Evolutionary conservation across 306 rosid species (phyloP).

Genomic region (Gastrolobium villosum): DNA sequence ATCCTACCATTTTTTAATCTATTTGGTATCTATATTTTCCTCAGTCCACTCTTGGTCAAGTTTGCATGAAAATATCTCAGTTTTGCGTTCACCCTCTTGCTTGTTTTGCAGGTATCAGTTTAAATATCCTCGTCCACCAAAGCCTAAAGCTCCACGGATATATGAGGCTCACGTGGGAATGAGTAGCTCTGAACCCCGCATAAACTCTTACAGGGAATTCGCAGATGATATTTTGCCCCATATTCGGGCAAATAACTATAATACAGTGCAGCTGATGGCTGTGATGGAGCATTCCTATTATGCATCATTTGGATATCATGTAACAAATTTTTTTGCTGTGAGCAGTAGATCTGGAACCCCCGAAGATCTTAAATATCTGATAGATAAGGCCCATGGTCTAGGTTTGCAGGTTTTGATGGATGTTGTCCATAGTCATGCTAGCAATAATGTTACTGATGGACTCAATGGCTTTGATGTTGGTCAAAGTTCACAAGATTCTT

Average conservation of each 20-base stretch:
- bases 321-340: constrained; percentile 91
- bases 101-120: constrained; percentile 75
- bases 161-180: constrained; percentile 98
- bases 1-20: constrained; percentile 32
- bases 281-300: constrained; percentile 99
- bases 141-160: constrained; percentile 81
- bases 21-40: constrained; percentile 14
- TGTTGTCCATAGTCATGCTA: constrained; percentile 96
- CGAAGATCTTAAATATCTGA: constrained; percentile 92
- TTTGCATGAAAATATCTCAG: constrained; percentile 24
- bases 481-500: constrained; percentile 87
- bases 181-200: constrained; percentile 91
- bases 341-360: constrained; percentile 99
- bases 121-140: constrained; percentile 77
- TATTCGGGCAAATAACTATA: constrained; percentile 82
- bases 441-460: constrained; percentile 92
- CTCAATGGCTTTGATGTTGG: constrained; percentile 98
- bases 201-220: constrained; percentile 90
- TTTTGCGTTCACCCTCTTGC: constrained; percentile 35
- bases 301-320: constrained; percentile 97
- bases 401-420: constrained; percentile 93
- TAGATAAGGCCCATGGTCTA: constrained; percentile 93
- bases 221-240: constrained; percentile 94
- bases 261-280: constrained; percentile 97
- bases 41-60: constrained; percentile 18